Base-by-base conservation (phyloP, 352 stramenopile genomes). In the Pythium apleroticum region DNA sequence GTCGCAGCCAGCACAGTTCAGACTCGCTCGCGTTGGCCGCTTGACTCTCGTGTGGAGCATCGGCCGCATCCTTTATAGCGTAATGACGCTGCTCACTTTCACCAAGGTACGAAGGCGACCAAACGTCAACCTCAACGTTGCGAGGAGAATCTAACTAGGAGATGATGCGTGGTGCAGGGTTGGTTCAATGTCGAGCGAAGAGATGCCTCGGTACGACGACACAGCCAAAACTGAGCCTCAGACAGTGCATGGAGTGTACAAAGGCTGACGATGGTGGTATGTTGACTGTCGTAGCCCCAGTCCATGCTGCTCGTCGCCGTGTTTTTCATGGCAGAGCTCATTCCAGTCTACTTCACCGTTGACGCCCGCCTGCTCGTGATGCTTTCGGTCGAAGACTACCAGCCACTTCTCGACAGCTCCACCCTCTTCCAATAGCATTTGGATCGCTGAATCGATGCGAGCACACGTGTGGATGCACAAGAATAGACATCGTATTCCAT, bases 51-150 rank as follows among this genome's bases (percentile, higher is more conserved):
- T 80, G 5, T 97, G 89, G 89, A 97, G 88, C 48, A 69, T 89
- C 48, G 89, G 86, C 0, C 81, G 88, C 20, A 93, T 97, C 54
- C 66, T 93, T 11, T 97, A 95, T 66, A 95, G 87, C 63, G 81
- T 96, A 27, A 93, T 95, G 65, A 93, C 88, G 15, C 56, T 97
- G 43, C 72, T 95, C n/a, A 93, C 86, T 14, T 93, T 95, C 41
- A 93, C 86, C 2, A 87, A 91, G 74, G 86, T 90, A 77, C 11
- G n/a, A n/a, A n/a, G n/a, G n/a, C n/a, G n/a, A n/a, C n/a, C n/a
- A n/a, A n/a, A n/a, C n/a, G n/a, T n/a, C n/a, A n/a, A n/a, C n/a
- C n/a, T n/a, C n/a, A n/a, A n/a, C n/a, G n/a, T n/a, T n/a, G n/a
- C n/a, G n/a, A n/a, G n/a, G n/a, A n/a, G n/a, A n/a, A n/a, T n/a